phyloP scores from a whole-genome alignment of 139 green algal species.

The Picochlorum costavermella region DNA sequence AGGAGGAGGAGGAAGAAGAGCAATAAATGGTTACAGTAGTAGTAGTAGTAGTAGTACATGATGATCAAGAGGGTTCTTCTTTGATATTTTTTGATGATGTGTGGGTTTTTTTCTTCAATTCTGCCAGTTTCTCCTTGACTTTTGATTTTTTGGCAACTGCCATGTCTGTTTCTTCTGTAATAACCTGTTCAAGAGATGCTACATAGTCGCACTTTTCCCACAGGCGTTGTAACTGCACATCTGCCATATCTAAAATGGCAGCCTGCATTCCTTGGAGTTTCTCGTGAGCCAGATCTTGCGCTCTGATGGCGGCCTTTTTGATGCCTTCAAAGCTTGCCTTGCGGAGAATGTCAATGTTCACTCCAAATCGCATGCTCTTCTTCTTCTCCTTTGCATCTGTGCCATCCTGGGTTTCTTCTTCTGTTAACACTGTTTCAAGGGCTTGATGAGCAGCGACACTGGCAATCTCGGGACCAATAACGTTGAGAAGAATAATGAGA shows the following conservation, averaged over 20 bases:
- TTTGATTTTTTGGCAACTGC: constrained; percentile 12
- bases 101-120: background rate
- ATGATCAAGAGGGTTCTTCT: no score
- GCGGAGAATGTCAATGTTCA: no score
- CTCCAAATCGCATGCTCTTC: no score
- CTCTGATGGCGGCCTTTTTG: constrained; percentile 47
- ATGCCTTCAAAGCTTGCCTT: no score
- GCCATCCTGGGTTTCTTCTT: constrained; percentile 31
- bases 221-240: constrained; percentile 17
- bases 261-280: constrained; percentile 71
- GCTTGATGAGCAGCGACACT: constrained; percentile 72
- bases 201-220: constrained; percentile 34
- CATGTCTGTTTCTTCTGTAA: constrained; percentile 11
- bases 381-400: background rate
- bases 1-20: no score
- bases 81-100: no score
- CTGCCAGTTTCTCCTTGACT: background rate
- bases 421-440: constrained; percentile 58
- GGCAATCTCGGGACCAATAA: constrained; percentile 74
- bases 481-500: constrained; percentile 64
- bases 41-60: no score
- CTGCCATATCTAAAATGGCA: constrained; percentile 41
- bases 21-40: no score
- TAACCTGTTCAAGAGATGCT: constrained; percentile 21
- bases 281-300: constrained; percentile 56